These are phyloP conservation scores for Penicillium sp. DNA, from an alignment of 2,329 filamentous ascomycete genomes.

Conservation along the genomic window DNA sequence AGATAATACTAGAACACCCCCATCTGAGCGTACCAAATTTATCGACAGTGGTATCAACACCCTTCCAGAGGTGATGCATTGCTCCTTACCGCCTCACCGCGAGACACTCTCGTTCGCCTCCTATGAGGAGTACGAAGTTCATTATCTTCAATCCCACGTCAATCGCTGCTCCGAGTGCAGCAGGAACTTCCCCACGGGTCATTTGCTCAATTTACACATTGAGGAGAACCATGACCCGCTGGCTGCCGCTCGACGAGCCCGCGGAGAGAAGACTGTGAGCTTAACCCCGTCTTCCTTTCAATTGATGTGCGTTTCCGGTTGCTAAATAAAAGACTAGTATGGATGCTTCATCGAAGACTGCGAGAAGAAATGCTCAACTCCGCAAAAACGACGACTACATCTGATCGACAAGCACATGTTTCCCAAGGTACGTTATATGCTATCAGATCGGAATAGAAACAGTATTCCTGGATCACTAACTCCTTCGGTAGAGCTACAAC, in stretches of 20 bases:
- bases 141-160: constrained; percentile 77
- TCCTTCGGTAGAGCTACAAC: constrained; percentile 65
- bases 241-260: constrained; percentile 66
- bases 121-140: constrained; percentile 79
- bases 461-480: neutral
- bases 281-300: neutral
- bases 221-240: constrained; percentile 89
- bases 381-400: constrained; percentile 81
- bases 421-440: constrained; percentile 54
- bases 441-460: neutral
- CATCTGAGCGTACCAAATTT: constrained; percentile 52
- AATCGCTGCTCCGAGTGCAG: constrained; percentile 83
- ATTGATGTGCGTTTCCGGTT: neutral
- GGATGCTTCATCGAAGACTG: constrained; percentile 88
- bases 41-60: constrained; percentile 55
- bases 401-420: constrained; percentile 94
- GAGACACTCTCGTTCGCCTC: constrained; percentile 68
- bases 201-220: constrained; percentile 80
- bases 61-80: constrained; percentile 63
- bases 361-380: constrained; percentile 77
- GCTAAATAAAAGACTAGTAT: constrained; percentile 55
- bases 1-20: constrained; percentile 17
- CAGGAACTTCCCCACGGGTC: constrained; percentile 82
- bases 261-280: constrained; percentile 80
- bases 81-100: constrained; percentile 76